phyloP scores from a whole-genome alignment of 768 basidiomycete species.

The Termitomyces sp. region DNA sequence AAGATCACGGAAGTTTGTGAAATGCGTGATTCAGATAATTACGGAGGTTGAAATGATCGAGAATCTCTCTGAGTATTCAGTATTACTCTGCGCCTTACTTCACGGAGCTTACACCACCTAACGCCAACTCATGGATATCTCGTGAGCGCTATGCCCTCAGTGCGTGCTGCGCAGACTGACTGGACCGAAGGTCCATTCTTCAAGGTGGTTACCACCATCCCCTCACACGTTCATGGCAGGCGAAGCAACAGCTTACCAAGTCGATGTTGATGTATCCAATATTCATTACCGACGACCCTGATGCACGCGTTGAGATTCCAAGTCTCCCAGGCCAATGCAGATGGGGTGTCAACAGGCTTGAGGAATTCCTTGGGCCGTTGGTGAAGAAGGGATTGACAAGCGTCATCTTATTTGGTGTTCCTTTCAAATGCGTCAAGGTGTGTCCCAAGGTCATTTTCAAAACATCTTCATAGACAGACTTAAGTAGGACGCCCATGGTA shows the following conservation, averaged over 20 bases:
- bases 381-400: constrained; percentile 86
- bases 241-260: constrained; percentile 72
- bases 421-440: constrained; percentile 75
- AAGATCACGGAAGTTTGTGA: neutral
- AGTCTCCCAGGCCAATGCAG: constrained; percentile 82
- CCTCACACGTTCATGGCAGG: constrained; percentile 84
- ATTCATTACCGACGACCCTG: constrained; percentile 93
- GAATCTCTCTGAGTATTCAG: neutral
- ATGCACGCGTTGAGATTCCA: constrained; percentile 72
- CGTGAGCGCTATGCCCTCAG: constrained; percentile 25
- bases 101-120: neutral
- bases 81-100: neutral
- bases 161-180: constrained; percentile 4
- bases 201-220: constrained; percentile 96
- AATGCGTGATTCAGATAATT: neutral
- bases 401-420: constrained; percentile 94
- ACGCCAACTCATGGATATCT: constrained; percentile 31
- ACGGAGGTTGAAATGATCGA: neutral
- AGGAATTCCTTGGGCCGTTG: constrained; percentile 80
- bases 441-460: neutral
- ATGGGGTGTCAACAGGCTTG: constrained; percentile 95
- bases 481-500: constrained; percentile 69
- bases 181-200: constrained; percentile 59
- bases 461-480: neutral
- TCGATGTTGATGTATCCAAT: constrained; percentile 99